phyloP scores from a whole-genome alignment of 2,329 filamentous ascomycete genomes.

The Cladosporium sphaerospermum region DNA sequence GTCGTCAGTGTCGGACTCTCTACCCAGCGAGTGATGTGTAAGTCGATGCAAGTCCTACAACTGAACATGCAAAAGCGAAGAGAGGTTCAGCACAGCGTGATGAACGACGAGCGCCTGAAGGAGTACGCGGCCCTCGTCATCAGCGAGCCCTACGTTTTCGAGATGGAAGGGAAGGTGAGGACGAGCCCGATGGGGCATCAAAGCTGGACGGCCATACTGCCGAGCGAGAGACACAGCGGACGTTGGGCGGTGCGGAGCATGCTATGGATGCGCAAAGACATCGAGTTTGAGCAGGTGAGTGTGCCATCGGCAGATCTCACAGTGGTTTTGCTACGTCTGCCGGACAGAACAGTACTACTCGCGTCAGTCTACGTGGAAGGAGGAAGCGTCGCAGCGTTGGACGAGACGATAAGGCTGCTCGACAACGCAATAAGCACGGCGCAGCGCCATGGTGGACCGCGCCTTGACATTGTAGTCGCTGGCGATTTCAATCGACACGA shows the following conservation, averaged over 20 bases:
- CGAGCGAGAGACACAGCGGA: neutral
- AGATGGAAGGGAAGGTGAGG: neutral
- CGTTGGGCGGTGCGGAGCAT: neutral
- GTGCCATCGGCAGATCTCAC: neutral
- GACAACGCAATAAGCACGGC: neutral
- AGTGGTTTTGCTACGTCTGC: neutral
- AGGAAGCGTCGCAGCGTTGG: neutral
- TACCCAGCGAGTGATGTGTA: neutral
- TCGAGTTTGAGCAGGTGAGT: neutral
- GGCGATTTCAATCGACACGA: slow-evolving; percentile 10
- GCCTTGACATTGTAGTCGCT: neutral
- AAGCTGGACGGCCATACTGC: neutral
- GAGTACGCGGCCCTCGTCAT: neutral
- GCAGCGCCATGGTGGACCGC: neutral
- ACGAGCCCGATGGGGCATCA: neutral
- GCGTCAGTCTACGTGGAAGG: neutral
- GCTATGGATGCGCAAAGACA: neutral
- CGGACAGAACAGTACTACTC: neutral
- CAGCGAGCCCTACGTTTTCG: neutral
- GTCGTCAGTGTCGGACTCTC: neutral
- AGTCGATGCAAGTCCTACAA: neutral
- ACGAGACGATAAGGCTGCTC: neutral
- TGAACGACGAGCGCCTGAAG: neutral
- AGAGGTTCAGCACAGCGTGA: neutral
- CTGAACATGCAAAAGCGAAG: neutral